Conservation (phyloP, 306 rosid genomes). For the Begonia fuchsioides region DNA sequence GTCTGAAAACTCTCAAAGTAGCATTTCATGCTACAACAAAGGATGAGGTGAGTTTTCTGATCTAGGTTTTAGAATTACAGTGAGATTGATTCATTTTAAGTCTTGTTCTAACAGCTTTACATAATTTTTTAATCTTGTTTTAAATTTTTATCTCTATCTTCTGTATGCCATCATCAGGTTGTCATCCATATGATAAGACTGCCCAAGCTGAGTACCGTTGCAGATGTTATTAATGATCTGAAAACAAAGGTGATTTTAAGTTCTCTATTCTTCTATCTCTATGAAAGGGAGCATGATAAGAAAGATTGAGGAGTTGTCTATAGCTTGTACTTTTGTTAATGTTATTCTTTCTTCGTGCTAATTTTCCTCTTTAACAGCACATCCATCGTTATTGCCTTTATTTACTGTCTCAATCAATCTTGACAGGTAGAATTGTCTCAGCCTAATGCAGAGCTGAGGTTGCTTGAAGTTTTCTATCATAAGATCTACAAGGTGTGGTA, state of each 20-base stretch:
- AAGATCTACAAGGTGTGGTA: constrained; percentile 71
- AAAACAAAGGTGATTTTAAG: constrained; percentile 49
- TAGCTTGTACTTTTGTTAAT: too few species aligned
- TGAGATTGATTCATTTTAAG: too few species aligned
- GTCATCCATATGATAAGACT: constrained; percentile 69
- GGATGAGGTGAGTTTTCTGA: constrained; percentile 58
- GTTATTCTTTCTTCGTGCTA: too few species aligned
- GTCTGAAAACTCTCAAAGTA: constrained; percentile 77
- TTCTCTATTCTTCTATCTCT: too few species aligned
- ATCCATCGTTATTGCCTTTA: too few species aligned
- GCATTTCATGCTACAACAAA: constrained; percentile 75
- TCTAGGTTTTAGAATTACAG: constrained; percentile 1
- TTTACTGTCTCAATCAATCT: constrained; percentile 8
- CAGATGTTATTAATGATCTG: constrained; percentile 74
- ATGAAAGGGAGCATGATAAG: too few species aligned
- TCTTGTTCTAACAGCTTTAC: neutral
- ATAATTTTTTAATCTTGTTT: neutral
- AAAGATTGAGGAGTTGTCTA: too few species aligned
- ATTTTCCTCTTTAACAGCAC: too few species aligned
- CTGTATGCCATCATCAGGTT: constrained; percentile 29
- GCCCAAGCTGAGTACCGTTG: constrained; percentile 84
- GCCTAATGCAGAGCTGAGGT: constrained; percentile 69
- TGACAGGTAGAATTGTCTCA: constrained; percentile 69
- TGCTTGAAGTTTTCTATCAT: constrained; percentile 92
- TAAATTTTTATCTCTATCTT: neutral